phyloP scores from a whole-genome alignment of 176 grass and related monocot genomes.

The Bonia amplexicaulis region DNA sequence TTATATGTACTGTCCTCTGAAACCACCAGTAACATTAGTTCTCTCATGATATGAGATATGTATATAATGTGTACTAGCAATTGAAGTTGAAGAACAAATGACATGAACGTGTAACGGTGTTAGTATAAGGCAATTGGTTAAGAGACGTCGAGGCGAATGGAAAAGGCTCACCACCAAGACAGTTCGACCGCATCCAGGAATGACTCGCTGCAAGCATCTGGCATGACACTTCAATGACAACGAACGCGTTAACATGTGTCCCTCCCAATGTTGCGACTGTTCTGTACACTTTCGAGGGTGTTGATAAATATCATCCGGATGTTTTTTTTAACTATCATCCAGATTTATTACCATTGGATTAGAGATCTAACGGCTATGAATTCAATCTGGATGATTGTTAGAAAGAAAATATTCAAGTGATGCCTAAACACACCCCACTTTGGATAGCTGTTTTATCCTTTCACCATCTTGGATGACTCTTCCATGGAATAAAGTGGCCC shows the following conservation, averaged over 20 bases:
- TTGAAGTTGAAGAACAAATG: neutral
- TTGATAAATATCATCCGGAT: too few relatives aligned
- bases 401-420: too few relatives aligned
- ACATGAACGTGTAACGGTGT: neutral
- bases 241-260: neutral
- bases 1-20: neutral
- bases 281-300: neutral
- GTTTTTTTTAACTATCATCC: too few relatives aligned
- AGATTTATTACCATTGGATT: too few relatives aligned
- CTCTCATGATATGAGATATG: neutral
- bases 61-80: neutral
- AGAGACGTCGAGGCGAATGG: neutral
- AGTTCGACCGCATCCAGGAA: neutral
- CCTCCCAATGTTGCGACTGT: neutral
- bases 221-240: neutral
- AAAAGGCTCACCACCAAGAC: neutral
- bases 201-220: neutral
- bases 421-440: too few relatives aligned
- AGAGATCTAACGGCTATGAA: too few relatives aligned
- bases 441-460: neutral
- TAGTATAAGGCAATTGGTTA: neutral
- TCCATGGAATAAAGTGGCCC: neutral
- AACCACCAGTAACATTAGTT: neutral
- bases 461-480: neutral
- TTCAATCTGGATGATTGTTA: too few relatives aligned